These are phyloP conservation scores for Cardamine occulta DNA, from an alignment of 345 rosid species.

Conservation along the genomic window DNA sequence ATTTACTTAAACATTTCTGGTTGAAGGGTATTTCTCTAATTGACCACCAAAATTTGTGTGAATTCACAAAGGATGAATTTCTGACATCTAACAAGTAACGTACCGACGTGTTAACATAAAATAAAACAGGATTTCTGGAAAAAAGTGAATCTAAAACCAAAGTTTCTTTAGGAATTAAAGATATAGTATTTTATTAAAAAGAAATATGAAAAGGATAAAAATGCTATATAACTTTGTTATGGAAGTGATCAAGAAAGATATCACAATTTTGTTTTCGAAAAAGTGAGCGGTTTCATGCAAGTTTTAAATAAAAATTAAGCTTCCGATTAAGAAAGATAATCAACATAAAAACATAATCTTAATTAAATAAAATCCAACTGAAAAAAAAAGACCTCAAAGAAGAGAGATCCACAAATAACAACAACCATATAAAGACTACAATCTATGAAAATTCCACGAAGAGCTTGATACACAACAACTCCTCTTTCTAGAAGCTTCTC, in stretches of 20 bases:
- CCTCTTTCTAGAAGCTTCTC: constrained; percentile 77
- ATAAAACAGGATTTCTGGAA: too few species aligned
- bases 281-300: not conserved
- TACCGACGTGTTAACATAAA: too few species aligned
- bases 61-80: too few species aligned
- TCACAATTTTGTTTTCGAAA: not conserved
- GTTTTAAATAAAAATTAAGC: not conserved
- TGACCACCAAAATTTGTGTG: too few species aligned
- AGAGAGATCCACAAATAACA: constrained; percentile 52
- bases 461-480: constrained; percentile 57
- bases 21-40: too few species aligned
- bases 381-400: not conserved
- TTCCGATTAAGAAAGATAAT: not conserved
- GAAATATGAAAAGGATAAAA: not conserved
- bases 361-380: not conserved
- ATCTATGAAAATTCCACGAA: constrained; percentile 72
- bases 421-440: constrained; percentile 72
- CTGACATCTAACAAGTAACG: too few species aligned
- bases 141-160: not conserved
- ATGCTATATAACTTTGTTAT: not conserved
- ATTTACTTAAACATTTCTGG: too few species aligned
- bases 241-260: not conserved
- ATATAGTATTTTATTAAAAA: too few species aligned
- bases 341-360: not conserved
- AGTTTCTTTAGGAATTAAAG: too few species aligned